Base-by-base conservation (phyloP, 2,329 filamentous ascomycete species). In the Sarocladium strictum region DNA sequence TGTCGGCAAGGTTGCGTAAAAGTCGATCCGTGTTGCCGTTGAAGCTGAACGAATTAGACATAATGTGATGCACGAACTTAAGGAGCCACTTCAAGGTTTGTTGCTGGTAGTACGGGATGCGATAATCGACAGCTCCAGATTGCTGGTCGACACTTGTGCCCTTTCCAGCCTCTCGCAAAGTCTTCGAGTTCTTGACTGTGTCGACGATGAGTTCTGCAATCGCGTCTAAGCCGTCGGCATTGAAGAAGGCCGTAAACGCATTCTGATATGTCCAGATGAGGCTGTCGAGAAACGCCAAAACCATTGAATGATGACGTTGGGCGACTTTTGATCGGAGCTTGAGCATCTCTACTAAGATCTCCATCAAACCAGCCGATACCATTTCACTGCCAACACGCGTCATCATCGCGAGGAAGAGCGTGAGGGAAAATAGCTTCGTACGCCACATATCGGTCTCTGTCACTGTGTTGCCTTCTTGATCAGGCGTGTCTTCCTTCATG, bases 1-100 rank as follows among this genome's bases (percentile, higher is more conserved):
- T 96, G 69, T 99, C 95, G 49, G 97, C 95, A 56, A 99, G 74
- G 65, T 97, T 99, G 54, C 95, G 84, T 62, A 99, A 76, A 4
- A 97, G 76, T 33, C 94, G 87, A 66, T 97, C 94, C 55, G 92
- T 93, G 56, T 92, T 94, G 56, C 88, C 89, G 54, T 89, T 80
- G 58, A 78, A 81, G 35, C 76, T 76, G 59, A 79, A 84, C 68
- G 75, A 86, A 79, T 79, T 95, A 69, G 72, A 87, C 86, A 97
- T 96, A 73, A 97, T 87, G 67, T 97, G 92, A 62, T 96, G 92
- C 58, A 96, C 87, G 65, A 97, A 96, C 69, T 96, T 97, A 69
- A 99, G 87, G 43, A 97, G 77, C 84, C 90, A 95, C 64, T 95
- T 92, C 27, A 99, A 77, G 17, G 90, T 93, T 68, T 96, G 90